These are phyloP conservation scores for Ogataea kodamae DNA, from an alignment of 805 yeast species.

Conservation along the genomic window DNA sequence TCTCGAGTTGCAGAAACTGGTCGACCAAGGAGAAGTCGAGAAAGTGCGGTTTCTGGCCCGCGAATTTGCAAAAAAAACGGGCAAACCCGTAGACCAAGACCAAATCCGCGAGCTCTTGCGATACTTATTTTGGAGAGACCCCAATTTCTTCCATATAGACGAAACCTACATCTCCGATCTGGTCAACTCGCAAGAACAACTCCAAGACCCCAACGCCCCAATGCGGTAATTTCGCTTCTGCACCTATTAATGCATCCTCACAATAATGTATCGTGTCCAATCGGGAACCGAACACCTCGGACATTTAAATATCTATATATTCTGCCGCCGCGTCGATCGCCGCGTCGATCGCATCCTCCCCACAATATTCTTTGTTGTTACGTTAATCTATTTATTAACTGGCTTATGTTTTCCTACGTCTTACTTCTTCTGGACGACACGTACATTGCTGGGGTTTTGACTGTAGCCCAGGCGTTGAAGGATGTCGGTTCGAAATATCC, in stretches of 20 bases:
- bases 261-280: too few species aligned
- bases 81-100: conserved; percentile 46
- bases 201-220: not conserved
- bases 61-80: conserved; percentile 55
- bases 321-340: too few species aligned
- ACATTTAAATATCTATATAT: too few species aligned
- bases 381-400: too few species aligned
- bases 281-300: too few species aligned
- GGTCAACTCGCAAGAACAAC: conserved; percentile 32
- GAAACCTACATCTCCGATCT: conserved; percentile 42
- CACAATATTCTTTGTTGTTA: too few species aligned
- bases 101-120: conserved; percentile 56
- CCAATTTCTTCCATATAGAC: conserved; percentile 54
- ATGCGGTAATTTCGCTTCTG: conserved; percentile 1
- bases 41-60: conserved; percentile 65
- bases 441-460: conserved; percentile 38
- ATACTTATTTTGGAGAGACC: conserved; percentile 51
- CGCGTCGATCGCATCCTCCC: conserved; percentile 6
- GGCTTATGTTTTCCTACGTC: conserved; percentile 24
- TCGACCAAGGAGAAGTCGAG: conserved; percentile 68
- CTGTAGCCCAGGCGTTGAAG: conserved; percentile 29
- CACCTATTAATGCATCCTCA: too few species aligned
- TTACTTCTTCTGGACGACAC: conserved; percentile 34
- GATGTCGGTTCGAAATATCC: conserved; percentile 19
- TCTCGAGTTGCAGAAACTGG: conserved; percentile 42